phyloP scores from a whole-genome alignment of 129 eudicot species.

The Apium graveolens region DNA sequence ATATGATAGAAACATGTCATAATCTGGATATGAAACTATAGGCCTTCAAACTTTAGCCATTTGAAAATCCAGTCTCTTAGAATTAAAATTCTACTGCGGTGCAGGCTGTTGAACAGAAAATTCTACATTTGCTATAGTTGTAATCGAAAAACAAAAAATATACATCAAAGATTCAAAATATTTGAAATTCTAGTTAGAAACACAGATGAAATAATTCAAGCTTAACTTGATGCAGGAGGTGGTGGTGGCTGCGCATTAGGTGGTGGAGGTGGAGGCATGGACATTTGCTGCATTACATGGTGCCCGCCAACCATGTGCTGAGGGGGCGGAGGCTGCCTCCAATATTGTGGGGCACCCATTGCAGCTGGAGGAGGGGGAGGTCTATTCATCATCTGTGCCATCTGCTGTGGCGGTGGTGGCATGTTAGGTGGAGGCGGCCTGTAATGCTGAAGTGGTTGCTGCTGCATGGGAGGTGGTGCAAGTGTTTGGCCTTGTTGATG shows the following conservation, averaged over 20 bases:
- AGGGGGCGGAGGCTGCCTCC: constrained; percentile 90
- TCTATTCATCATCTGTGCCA: constrained; percentile 40
- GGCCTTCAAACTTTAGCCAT: neutral
- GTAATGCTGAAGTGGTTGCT: constrained; percentile 30
- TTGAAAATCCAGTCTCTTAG: neutral
- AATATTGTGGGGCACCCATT: constrained; percentile 50
- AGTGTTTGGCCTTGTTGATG: constrained; percentile 42
- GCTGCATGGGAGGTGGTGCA: constrained; percentile 33
- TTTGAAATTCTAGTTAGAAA: neutral
- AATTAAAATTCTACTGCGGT: neutral
- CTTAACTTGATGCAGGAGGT: constrained; percentile 41
- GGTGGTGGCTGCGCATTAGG: constrained; percentile 37
- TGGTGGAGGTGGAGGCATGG: constrained; percentile 53
- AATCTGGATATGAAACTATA: neutral
- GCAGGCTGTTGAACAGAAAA: neutral
- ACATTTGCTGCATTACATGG: constrained; percentile 63
- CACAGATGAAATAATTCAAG: neutral
- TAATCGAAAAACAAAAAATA: neutral
- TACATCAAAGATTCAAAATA: neutral
- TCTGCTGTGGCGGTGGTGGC: constrained; percentile 67
- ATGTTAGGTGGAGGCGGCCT: constrained; percentile 49
- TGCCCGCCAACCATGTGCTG: constrained; percentile 71
- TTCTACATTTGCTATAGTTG: neutral
- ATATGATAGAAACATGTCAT: neutral
- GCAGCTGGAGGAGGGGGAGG: constrained; percentile 79